phyloP scores from a whole-genome alignment of 202 grass and related monocot genomes.

The Zizania palustris region DNA sequence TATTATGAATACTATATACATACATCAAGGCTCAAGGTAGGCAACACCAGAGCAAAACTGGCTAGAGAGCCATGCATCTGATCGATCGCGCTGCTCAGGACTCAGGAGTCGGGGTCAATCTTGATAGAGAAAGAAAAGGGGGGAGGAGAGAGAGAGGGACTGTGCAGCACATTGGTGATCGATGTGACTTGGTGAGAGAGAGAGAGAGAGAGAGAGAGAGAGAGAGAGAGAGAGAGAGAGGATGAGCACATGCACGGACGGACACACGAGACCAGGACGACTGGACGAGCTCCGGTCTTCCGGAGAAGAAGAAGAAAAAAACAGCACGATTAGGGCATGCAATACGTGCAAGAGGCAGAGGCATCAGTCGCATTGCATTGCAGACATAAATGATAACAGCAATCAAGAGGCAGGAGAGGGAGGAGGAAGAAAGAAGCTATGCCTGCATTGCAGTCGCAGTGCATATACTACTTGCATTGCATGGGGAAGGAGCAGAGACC shows the following conservation, averaged over 20 bases:
- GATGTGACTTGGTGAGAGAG: too few species aligned
- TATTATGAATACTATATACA: too few species aligned
- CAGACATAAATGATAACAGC: slow-evolving; percentile 50
- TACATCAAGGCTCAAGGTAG: too few species aligned
- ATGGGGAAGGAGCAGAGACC: slow-evolving; percentile 59
- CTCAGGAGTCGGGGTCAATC: neutral
- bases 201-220: neutral
- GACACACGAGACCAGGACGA: neutral
- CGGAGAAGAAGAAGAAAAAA: neutral
- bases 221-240: neutral
- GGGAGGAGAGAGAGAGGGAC: too few species aligned
- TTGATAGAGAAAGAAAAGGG: neutral
- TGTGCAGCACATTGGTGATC: too few species aligned
- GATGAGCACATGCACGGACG: too few species aligned
- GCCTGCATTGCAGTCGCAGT: slow-evolving; percentile 11
- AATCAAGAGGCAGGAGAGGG: slow-evolving; percentile 31
- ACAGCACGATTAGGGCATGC: neutral
- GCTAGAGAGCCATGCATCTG: neutral
- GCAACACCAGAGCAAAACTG: too few species aligned
- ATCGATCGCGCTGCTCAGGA: neutral
- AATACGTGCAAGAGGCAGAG: neutral
- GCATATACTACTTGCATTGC: slow-evolving; percentile 3
- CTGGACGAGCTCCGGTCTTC: too few species aligned
- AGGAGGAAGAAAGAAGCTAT: neutral
- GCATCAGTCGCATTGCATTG: neutral